Evolutionary conservation across 441 rosid genomes (phyloP).

Genomic region (Erysimum cheiri): DNA sequence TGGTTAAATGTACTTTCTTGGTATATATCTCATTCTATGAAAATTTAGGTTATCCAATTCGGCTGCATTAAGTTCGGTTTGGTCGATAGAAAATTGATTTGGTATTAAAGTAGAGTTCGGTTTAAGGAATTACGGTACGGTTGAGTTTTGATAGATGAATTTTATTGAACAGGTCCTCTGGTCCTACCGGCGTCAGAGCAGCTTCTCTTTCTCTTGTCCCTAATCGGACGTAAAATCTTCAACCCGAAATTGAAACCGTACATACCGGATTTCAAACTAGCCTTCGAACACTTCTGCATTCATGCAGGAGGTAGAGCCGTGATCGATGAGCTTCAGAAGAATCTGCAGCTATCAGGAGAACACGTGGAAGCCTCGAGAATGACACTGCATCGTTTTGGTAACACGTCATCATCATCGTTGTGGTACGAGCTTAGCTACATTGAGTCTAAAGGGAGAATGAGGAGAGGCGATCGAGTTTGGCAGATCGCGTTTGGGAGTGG

Average conservation of each 20-base stretch:
- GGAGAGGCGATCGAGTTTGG: constrained; percentile 83
- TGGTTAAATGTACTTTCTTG: neutral
- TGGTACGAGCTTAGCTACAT: constrained; percentile 90
- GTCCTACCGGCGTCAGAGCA: constrained; percentile 96
- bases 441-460: constrained; percentile 91
- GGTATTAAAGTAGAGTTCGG: neutral
- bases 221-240: constrained; percentile 85
- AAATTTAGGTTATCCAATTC: neutral
- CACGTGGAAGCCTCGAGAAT: constrained; percentile 95
- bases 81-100: neutral
- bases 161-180: constrained; percentile 52
- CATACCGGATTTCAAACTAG: constrained; percentile 92
- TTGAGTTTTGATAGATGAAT: constrained; percentile 11
- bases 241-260: constrained; percentile 84
- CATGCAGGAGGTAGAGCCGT: constrained; percentile 98
- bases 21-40: neutral
- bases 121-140: neutral
- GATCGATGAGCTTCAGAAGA: constrained; percentile 89
- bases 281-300: constrained; percentile 95
- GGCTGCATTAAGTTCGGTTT: constrained; percentile 11
- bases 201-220: constrained; percentile 69
- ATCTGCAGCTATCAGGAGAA: constrained; percentile 75
- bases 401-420: constrained; percentile 90
- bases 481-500: constrained; percentile 97
- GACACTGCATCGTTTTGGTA: constrained; percentile 89